phyloP scores from a whole-genome alignment of 2,329 filamentous ascomycete species.

The Pseudogymnoascus sp. region DNA sequence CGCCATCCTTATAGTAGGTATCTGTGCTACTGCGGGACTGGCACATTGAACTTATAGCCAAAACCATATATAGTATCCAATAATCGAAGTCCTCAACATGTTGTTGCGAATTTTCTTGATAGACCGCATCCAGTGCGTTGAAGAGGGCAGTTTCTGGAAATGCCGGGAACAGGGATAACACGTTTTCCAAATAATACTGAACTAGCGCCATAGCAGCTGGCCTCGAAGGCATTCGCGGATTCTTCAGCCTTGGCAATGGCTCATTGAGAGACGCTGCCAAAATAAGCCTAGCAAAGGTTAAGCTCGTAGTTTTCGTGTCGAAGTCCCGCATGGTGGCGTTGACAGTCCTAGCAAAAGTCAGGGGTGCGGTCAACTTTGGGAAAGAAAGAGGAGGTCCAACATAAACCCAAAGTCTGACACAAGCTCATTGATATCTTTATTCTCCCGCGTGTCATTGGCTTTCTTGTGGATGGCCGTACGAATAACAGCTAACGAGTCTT shows the following conservation, averaged over 20 bases:
- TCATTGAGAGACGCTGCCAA: slow-evolving; percentile 74
- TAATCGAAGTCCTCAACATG: slow-evolving; percentile 56
- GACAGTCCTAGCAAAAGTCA: slow-evolving; percentile 55
- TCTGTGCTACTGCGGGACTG: slow-evolving; percentile 64
- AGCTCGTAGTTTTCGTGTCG: slow-evolving; percentile 76
- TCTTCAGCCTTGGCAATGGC: slow-evolving; percentile 53
- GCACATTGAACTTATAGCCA: slow-evolving; percentile 71
- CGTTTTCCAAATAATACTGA: slow-evolving; percentile 75
- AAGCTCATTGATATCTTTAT: slow-evolving; percentile 80
- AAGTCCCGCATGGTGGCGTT: slow-evolving; percentile 94
- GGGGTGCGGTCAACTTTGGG: not conserved
- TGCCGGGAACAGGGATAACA: slow-evolving; percentile 72
- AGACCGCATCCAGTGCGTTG: slow-evolving; percentile 71
- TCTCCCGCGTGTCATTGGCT: slow-evolving; percentile 59
- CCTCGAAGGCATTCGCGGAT: slow-evolving; percentile 60
- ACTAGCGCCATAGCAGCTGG: slow-evolving; percentile 61
- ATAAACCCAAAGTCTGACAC: slow-evolving; percentile 91
- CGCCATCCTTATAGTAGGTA: slow-evolving; percentile 48
- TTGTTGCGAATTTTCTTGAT: slow-evolving; percentile 52
- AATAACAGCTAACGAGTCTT: slow-evolving; percentile 55
- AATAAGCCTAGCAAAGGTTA: slow-evolving; percentile 86
- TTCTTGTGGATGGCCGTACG: slow-evolving; percentile 56
- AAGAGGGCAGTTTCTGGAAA: slow-evolving; percentile 75
- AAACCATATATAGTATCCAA: slow-evolving; percentile 82
- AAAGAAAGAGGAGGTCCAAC: slow-evolving; percentile 40